Evolutionary conservation across 129 eudicot species (phyloP).

Genomic region (Artemisia argyi): DNA sequence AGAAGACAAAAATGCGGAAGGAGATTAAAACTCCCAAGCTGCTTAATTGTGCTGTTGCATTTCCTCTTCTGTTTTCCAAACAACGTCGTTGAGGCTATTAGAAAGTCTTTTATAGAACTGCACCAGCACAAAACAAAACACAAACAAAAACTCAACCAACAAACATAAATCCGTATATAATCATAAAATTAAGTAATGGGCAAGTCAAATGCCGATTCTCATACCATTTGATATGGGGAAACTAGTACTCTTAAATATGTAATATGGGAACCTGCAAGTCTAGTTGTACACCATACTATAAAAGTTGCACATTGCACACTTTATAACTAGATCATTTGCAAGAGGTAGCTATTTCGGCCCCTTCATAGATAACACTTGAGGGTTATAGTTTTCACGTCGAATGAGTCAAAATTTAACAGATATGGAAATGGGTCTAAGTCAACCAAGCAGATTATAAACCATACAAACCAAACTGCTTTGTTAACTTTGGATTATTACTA

Average conservation of each 20-base stretch:
- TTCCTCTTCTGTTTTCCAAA: slow-evolving; percentile 97
- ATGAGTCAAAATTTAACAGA: background rate
- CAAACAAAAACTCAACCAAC: background rate
- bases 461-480: background rate
- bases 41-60: slow-evolving; percentile 51
- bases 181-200: background rate
- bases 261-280: background rate
- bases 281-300: background rate
- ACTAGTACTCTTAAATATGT: too few relatives aligned
- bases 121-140: slow-evolving; percentile 18
- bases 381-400: background rate
- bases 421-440: background rate
- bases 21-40: slow-evolving; percentile 2
- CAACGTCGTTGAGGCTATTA: slow-evolving; percentile 79
- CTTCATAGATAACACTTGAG: background rate
- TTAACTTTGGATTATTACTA: background rate
- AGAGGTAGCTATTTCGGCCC: background rate
- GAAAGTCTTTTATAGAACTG: slow-evolving; percentile 91
- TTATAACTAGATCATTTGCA: background rate
- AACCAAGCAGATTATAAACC: background rate
- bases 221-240: background rate
- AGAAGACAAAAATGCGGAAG: background rate
- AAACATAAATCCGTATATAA: background rate
- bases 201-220: background rate
- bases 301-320: background rate